Evolutionary conservation across 2,329 filamentous ascomycete species (phyloP).

Genomic region (Gyromitra esculenta): DNA sequence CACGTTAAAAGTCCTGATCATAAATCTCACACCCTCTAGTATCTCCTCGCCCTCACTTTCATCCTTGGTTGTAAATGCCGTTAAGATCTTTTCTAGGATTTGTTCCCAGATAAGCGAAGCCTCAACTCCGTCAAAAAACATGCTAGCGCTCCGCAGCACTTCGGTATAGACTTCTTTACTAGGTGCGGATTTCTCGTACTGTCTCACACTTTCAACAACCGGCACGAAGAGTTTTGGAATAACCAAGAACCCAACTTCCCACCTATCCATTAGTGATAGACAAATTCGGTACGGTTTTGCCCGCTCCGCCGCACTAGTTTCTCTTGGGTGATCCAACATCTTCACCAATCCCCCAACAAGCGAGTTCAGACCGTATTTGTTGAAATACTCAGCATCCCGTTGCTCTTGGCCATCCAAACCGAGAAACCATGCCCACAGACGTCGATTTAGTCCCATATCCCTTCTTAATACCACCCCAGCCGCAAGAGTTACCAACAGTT

Average conservation of each 20-base stretch:
- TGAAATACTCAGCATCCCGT: constrained; percentile 74
- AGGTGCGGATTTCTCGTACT: constrained; percentile 73
- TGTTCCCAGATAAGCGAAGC: constrained; percentile 92
- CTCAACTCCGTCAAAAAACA: constrained; percentile 97
- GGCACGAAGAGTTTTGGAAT: constrained; percentile 89
- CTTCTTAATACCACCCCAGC: constrained; percentile 86
- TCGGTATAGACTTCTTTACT: constrained; percentile 80
- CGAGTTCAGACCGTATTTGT: constrained; percentile 77
- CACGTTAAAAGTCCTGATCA: constrained; percentile 88
- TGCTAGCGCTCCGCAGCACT: constrained; percentile 88
- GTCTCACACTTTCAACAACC: constrained; percentile 79
- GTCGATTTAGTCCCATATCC: constrained; percentile 95
- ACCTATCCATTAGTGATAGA: constrained; percentile 95
- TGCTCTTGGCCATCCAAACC: constrained; percentile 71
- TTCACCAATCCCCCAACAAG: constrained; percentile 78
- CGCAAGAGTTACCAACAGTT: constrained; percentile 82
- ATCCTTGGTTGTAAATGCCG: constrained; percentile 64
- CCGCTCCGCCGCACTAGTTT: constrained; percentile 66
- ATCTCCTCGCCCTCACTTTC: constrained; percentile 65
- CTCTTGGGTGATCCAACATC: constrained; percentile 73
- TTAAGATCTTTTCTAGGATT: constrained; percentile 72
- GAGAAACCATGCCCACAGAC: constrained; percentile 95
- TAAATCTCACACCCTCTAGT: constrained; percentile 79
- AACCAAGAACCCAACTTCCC: constrained; percentile 92
- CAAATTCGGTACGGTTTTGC: constrained; percentile 90